Base-by-base conservation (phyloP, 163 green algal species). In the Trebouxia gelatinosa region DNA sequence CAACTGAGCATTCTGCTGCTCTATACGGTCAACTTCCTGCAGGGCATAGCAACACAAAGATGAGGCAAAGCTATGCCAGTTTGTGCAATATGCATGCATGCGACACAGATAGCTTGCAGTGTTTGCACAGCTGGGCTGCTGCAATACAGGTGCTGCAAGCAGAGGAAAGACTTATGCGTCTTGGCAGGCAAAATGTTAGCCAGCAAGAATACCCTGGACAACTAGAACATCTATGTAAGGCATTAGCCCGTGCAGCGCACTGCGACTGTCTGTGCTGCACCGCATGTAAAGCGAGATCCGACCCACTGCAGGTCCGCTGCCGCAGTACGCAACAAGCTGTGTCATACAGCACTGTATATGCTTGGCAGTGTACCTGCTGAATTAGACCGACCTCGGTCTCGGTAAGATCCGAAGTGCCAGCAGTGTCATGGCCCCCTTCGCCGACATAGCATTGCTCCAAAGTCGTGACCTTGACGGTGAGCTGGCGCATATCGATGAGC, bases 121-220 rank as follows among this genome's bases (percentile, higher is more conserved):
- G 48, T 23, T 3, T 59, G 48, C 48, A 59, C 40, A 93, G 59
- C 40, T 79, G 11, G 0, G 35, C 58, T 19, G 90, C 88, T 28
- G 65, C n/a, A n/a, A n/a, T n/a, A n/a, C n/a, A n/a, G n/a, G n/a
- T n/a, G n/a, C n/a, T 59, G 48, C 48, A 59, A 59, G 48, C 26
- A 1, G 3, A 28, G 48, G 26, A 23, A 19, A 59, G 48, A 23
- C 19, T 59, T n/a, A n/a, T 59, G 48, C 48, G 48, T 59, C 48
- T 29, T 19, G 19, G 26, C 3, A 23, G 2, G 48, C 48, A 19
- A 2, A 59, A 59, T 19, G 2, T 59, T 59, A 59, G 48, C 19
- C 3, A 59, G 48, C 48, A 59, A 23, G 48, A 19, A 58, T 58
- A 13, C 17, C 48, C 48, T 59, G 23, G 3, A 23, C 48, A 59